phyloP scores from a whole-genome alignment of 768 basidiomycete genomes.

The Amanita fuliginea region DNA sequence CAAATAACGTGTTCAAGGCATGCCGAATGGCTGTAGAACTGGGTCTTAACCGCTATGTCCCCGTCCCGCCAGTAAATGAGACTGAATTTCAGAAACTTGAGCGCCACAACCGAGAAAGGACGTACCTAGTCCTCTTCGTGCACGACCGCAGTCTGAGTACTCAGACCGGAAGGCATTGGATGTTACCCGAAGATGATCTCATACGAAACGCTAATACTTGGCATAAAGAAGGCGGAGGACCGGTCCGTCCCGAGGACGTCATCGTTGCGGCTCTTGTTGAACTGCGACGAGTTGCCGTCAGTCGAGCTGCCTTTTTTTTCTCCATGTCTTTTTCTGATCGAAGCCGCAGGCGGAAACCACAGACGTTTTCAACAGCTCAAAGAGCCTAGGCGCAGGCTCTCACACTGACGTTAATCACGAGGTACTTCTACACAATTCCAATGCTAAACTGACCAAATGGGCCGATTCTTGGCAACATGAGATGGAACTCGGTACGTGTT shows the following conservation, averaged over 20 bases:
- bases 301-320: constrained; percentile 17
- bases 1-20: constrained; percentile 32
- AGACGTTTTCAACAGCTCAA: constrained; percentile 53
- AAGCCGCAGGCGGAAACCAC: constrained; percentile 60
- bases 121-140: constrained; percentile 77
- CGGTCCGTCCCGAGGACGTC: constrained; percentile 68
- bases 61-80: constrained; percentile 46
- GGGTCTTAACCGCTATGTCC: constrained; percentile 60
- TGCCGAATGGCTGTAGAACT: constrained; percentile 85
- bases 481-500: constrained; percentile 50
- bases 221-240: constrained; percentile 50
- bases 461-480: constrained; percentile 59
- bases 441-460: constrained; percentile 65
- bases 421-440: constrained; percentile 59
- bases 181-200: constrained; percentile 80
- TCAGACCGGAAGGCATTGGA: constrained; percentile 81
- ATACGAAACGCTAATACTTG: constrained; percentile 58
- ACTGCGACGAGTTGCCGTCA: constrained; percentile 68
- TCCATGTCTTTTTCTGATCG: background rate
- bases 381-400: constrained; percentile 26
- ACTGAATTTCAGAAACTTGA: constrained; percentile 57
- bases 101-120: constrained; percentile 76
- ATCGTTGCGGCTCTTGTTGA: constrained; percentile 69
- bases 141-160: constrained; percentile 82
- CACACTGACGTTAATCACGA: constrained; percentile 66